phyloP scores from a whole-genome alignment of 495 filamentous ascomycete species.

The Elaphomyces granulatus region DNA sequence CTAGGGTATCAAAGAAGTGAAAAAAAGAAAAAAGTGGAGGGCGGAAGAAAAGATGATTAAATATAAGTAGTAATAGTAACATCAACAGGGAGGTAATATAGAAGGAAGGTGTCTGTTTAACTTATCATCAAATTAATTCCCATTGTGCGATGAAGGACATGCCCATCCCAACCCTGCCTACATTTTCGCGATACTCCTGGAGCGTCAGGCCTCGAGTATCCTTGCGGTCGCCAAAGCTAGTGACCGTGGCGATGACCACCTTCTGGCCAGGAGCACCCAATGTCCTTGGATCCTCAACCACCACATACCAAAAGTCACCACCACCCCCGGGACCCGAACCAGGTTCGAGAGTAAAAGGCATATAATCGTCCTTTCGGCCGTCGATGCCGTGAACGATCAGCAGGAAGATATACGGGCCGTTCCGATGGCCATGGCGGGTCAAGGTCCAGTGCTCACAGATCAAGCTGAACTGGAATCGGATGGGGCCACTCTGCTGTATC shows the following conservation, averaged over 20 bases:
- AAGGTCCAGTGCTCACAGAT: constrained; percentile 69
- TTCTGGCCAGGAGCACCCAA: constrained; percentile 58
- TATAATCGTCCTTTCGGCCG: constrained; percentile 49
- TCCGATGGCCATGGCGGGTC: constrained; percentile 42
- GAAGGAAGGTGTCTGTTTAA: too few relatives aligned
- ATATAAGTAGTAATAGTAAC: too few relatives aligned
- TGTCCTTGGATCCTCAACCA: constrained; percentile 44
- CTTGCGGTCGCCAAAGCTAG: constrained; percentile 40
- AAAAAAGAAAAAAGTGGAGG: too few relatives aligned
- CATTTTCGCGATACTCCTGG: constrained; percentile 47
- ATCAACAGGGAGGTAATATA: too few relatives aligned
- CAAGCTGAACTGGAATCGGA: constrained; percentile 65
- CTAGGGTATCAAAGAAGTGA: too few relatives aligned
- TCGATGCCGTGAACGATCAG: constrained; percentile 51
- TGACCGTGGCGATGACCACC: constrained; percentile 46
- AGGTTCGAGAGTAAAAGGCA: constrained; percentile 37
- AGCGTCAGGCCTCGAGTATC: constrained; percentile 55
- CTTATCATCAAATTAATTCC: constrained; percentile 56
- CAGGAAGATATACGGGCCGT: constrained; percentile 48
- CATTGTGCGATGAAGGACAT: constrained; percentile 51
- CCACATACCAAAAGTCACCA: constrained; percentile 63
- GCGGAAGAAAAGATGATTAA: too few relatives aligned
- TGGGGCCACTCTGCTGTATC: constrained; percentile 33
- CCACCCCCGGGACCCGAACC: constrained; percentile 36
- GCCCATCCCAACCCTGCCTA: constrained; percentile 44